Conservation (phyloP, 192 early-diverging fungal species). For the Gamsiella multidivaricata region DNA sequence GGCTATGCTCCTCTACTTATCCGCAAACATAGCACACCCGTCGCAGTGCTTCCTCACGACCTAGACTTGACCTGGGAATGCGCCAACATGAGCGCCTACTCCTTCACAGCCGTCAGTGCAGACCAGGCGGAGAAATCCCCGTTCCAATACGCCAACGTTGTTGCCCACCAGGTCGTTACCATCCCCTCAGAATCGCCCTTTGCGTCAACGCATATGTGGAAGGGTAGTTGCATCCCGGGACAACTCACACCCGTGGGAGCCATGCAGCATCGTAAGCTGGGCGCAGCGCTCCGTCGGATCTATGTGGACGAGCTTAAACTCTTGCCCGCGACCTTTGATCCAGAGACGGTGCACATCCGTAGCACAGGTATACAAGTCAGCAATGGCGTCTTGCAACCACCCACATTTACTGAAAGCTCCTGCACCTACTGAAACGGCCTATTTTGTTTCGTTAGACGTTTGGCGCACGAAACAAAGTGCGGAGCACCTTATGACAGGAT, state of each 20-base stretch:
- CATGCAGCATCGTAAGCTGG: slow-evolving; percentile 46
- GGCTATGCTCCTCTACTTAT: background rate
- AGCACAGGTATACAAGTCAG: slow-evolving; percentile 35
- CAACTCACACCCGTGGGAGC: slow-evolving; percentile 46
- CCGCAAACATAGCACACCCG: slow-evolving; percentile 14
- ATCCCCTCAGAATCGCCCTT: slow-evolving; percentile 35
- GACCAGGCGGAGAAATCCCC: slow-evolving; percentile 18
- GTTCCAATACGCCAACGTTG: slow-evolving; percentile 28
- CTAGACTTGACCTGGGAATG: slow-evolving; percentile 38
- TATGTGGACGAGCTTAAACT: slow-evolving; percentile 37
- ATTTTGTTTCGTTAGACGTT: slow-evolving; percentile 9
- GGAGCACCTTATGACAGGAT: slow-evolving; percentile 48
- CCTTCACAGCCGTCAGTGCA: slow-evolving; percentile 25
- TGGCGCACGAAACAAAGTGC: slow-evolving; percentile 53
- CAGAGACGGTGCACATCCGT: slow-evolving; percentile 21
- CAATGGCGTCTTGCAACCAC: background rate
- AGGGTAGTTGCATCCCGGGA: slow-evolving; percentile 37
- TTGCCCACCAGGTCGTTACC: slow-evolving; percentile 37
- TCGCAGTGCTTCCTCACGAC: slow-evolving; percentile 27
- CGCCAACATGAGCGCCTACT: slow-evolving; percentile 26
- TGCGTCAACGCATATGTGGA: slow-evolving; percentile 33
- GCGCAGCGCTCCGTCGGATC: slow-evolving; percentile 42
- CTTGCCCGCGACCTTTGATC: slow-evolving; percentile 23
- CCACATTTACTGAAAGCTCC: background rate
- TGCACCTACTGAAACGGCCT: too few species aligned